These are phyloP conservation scores for Peronospora destructor DNA, from an alignment of 352 stramenopile species.

Conservation along the genomic window DNA sequence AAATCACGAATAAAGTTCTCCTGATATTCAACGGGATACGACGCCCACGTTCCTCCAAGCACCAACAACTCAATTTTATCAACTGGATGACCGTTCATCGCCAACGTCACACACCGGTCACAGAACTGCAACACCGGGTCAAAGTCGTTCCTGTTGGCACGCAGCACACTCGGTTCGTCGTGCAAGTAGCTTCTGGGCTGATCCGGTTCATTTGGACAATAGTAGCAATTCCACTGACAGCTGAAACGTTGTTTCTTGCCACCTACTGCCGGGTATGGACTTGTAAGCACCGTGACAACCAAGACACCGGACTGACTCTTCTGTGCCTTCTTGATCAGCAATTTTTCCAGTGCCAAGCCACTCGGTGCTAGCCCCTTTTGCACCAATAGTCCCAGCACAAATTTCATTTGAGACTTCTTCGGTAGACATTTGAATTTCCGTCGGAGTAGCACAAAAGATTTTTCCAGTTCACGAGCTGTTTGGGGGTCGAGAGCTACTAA, in stretches of 20 bases:
- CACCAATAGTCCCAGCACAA: conserved; percentile 71
- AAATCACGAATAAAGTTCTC: conserved; percentile 88
- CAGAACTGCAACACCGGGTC: conserved; percentile 90
- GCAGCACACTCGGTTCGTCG: conserved; percentile 88
- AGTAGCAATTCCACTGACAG: conserved; percentile 94
- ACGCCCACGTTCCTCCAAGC: conserved; percentile 89
- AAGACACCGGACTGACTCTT: conserved; percentile 89
- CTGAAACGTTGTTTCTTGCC: conserved; percentile 87
- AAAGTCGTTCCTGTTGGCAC: conserved; percentile 89
- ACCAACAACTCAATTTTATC: conserved; percentile 91
- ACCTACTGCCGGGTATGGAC: conserved; percentile 76
- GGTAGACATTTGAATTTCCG: conserved; percentile 85
- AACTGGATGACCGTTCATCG: conserved; percentile 89
- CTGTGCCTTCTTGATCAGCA: conserved; percentile 86
- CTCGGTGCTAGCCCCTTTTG: conserved; percentile 45
- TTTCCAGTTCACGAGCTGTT: conserved; percentile 75
- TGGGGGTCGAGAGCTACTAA: conserved; percentile 67
- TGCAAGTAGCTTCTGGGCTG: conserved; percentile 90
- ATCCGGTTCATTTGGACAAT: conserved; percentile 89
- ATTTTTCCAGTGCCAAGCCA: conserved; percentile 54
- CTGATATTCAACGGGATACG: conserved; percentile 88
- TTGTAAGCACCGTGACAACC: conserved; percentile 89
- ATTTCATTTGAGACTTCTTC: conserved; percentile 89
- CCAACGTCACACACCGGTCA: conserved; percentile 84
- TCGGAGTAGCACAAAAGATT: conserved; percentile 76